phyloP scores from a whole-genome alignment of 257 asterid genomes.

The Oldenlandia corymbosa region DNA sequence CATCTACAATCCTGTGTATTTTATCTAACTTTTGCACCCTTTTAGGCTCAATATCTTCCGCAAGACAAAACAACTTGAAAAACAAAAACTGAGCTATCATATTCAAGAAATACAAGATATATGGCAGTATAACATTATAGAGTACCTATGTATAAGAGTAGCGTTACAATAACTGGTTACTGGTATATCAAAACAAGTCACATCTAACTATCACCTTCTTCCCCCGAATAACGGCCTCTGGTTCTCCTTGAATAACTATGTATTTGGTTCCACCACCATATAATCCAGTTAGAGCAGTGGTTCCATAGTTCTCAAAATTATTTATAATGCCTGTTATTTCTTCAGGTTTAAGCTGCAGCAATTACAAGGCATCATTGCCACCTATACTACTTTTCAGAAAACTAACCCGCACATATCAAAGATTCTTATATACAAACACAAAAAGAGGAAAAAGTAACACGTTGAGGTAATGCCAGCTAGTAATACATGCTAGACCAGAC shows the following conservation, averaged over 20 bases:
- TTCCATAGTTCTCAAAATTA: slow-evolving; percentile 32
- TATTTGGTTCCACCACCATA: slow-evolving; percentile 37
- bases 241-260: slow-evolving; percentile 41
- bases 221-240: slow-evolving; percentile 37
- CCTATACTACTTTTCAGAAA: neutral
- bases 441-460: too few species aligned
- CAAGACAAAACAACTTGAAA: neutral
- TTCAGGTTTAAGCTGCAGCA: slow-evolving; percentile 29
- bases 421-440: too few species aligned
- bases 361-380: neutral
- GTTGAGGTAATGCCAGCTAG: neutral
- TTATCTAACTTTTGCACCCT: neutral
- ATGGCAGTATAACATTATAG: neutral
- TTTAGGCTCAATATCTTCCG: neutral
- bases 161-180: too few species aligned
- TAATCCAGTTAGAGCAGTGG: slow-evolving; percentile 38
- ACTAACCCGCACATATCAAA: neutral
- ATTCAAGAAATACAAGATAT: too few species aligned
- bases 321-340: slow-evolving; percentile 30
- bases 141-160: neutral
- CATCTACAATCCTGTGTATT: neutral
- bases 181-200: neutral
- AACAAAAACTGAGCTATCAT: neutral
- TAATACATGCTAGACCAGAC: too few species aligned
- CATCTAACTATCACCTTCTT: slow-evolving; percentile 26